Percentiles rank a stretch among this genome's conserved stretches.
Evolutionary conservation across 306 rosid genomes (phyloP).

Genomic region (Lotus japonicus): DNA sequence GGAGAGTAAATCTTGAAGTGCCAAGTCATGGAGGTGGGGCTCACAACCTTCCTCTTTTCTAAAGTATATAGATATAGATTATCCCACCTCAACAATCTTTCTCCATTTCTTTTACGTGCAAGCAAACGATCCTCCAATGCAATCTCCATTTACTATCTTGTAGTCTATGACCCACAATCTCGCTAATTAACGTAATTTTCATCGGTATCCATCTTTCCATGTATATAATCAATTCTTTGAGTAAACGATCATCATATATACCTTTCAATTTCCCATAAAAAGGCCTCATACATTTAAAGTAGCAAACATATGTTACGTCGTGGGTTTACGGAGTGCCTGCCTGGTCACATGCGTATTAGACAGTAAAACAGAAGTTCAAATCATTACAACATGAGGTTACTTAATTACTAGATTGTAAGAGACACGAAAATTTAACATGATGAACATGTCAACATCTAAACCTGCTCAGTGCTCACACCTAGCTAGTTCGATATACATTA

Average conservation of each 20-base stretch:
- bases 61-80: too few relatives aligned
- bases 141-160: too few relatives aligned
- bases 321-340: not conserved
- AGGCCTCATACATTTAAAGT: not conserved
- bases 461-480: not conserved
- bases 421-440: too few relatives aligned
- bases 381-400: not conserved
- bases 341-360: not conserved
- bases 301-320: not conserved
- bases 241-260: not conserved
- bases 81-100: too few relatives aligned
- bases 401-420: not conserved
- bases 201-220: not conserved
- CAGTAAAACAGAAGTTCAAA: not conserved
- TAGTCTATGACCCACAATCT: too few relatives aligned
- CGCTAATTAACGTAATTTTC: not conserved
- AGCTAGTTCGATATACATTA: too few relatives aligned
- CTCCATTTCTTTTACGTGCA: too few relatives aligned
- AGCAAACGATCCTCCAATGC: too few relatives aligned
- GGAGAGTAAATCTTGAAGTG: too few relatives aligned
- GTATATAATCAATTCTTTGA: not conserved
- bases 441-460: too few relatives aligned
- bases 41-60: too few relatives aligned
- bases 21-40: too few relatives aligned
- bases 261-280: not conserved